These are phyloP conservation scores for Curvularia hawaiiensis DNA, from an alignment of 2,329 filamentous ascomycete species.

Conservation along the genomic window DNA sequence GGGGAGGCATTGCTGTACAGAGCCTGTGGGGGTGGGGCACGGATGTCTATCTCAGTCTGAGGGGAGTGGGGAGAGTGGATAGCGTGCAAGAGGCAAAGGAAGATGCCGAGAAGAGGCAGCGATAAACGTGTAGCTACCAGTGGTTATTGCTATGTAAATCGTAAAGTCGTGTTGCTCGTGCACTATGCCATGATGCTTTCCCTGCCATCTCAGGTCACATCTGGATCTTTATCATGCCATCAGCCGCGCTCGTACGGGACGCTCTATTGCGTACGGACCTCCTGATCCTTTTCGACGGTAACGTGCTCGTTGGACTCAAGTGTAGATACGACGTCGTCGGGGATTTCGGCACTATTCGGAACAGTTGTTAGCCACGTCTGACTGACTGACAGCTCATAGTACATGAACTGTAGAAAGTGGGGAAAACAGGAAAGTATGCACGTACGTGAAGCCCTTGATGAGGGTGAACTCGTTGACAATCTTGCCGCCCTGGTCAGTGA, in stretches of 20 bases:
- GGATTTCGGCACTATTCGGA: slow-evolving; percentile 69
- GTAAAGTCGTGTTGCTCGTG: slow-evolving; percentile 7
- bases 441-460: slow-evolving; percentile 93
- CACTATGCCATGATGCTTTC: background rate
- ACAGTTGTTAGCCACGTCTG: slow-evolving; percentile 4
- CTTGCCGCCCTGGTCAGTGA: slow-evolving; percentile 75
- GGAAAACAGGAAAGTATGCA: slow-evolving; percentile 21
- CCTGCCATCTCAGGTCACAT: background rate
- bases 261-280: slow-evolving; percentile 72
- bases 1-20: slow-evolving; percentile 92
- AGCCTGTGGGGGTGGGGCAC: slow-evolving; percentile 92
- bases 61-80: slow-evolving; percentile 60
- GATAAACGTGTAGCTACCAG: background rate
- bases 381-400: slow-evolving; percentile 4
- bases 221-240: slow-evolving; percentile 12
- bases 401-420: background rate
- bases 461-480: slow-evolving; percentile 84
- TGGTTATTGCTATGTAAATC: slow-evolving; percentile 12
- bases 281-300: slow-evolving; percentile 76
- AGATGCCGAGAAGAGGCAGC: slow-evolving; percentile 7
- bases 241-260: slow-evolving; percentile 5
- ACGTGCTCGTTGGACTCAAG: slow-evolving; percentile 74
- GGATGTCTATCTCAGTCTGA: slow-evolving; percentile 67
- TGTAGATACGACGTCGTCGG: slow-evolving; percentile 67
- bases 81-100: slow-evolving; percentile 11